Conservation (phyloP, 768 basidiomycete species). For the Leccinum variicolor region DNA sequence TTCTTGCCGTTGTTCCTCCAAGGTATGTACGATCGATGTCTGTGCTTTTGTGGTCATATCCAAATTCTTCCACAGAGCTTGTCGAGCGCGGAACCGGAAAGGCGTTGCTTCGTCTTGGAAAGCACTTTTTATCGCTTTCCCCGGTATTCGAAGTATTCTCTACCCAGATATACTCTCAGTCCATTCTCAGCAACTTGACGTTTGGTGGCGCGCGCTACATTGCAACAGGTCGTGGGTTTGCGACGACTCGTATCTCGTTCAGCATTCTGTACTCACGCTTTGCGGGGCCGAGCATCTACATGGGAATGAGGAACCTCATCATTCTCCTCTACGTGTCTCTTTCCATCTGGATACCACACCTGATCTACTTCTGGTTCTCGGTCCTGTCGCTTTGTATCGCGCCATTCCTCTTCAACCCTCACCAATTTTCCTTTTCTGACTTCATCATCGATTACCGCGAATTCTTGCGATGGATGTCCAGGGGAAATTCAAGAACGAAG, state of each 20-base stretch:
- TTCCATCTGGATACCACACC: conserved; percentile 88
- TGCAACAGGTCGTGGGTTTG: conserved; percentile 98
- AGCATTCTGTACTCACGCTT: conserved; percentile 97
- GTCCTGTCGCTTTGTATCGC: conserved; percentile 93
- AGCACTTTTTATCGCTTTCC: conserved; percentile 96
- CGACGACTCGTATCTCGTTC: conserved; percentile 94
- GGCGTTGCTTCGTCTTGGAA: conserved; percentile 88
- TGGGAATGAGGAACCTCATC: conserved; percentile 93
- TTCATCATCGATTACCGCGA: conserved; percentile 99
- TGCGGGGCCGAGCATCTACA: conserved; percentile 98
- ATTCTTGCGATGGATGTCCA: conserved; percentile 98
- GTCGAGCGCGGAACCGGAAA: conserved; percentile 95
- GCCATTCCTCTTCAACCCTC: conserved; percentile 99
- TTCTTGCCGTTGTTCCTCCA: conserved; percentile 96
- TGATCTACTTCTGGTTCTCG: conserved; percentile 99
- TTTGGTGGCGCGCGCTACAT: conserved; percentile 99
- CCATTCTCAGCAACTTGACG: conserved; percentile 93
- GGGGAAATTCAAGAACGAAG: conserved; percentile 95
- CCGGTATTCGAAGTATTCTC: conserved; percentile 99
- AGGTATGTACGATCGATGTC: conserved; percentile 48
- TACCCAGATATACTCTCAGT: conserved; percentile 96
- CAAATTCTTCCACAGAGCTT: conserved; percentile 55
- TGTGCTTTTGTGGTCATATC: not conserved
- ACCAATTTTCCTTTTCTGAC: conserved; percentile 96
- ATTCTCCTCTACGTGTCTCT: conserved; percentile 89